Evolutionary conservation across 2,329 filamentous ascomycete genomes (phyloP), one percentile per base, ranked within the genome.

Genomic region (Dothideomycetes sp.): DNA sequence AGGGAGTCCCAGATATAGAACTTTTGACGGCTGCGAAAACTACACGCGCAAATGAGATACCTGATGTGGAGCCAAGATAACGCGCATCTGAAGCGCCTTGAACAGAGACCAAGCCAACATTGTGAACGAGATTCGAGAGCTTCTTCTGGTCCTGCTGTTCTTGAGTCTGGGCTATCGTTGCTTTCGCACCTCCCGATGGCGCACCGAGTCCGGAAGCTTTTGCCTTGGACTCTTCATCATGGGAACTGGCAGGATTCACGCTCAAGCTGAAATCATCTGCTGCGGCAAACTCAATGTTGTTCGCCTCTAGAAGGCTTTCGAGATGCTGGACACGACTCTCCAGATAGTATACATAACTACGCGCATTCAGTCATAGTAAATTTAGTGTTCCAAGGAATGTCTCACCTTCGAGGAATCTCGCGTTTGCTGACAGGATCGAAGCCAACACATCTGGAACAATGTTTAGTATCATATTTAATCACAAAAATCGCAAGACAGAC

Each of bases 351-450:
- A 96, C 86, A 66, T 96, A 96, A 60, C 82, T 85, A 47, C 52
- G 45, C 8, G 5, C 5, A 31, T n/a, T 41, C 19, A 37, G 30
- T 14, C 16, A 7, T 33, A 8, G 12, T 11, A 14, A 16, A 12
- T n/a, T 10, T 14, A n/a, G 11, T 11, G 31, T 4, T 3, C 17
- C 8, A 16, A 17, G 7, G 22, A 14, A 17, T n/a, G 9, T 50
- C 18, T 33, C 4, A 69, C 67, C 75, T 80, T 62, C 88, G 76
- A 36, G 89, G 89, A 43, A 96, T 94, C 63, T 95, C 87, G 56
- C 84, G 80, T 70, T 95, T 95, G 17, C 86, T 94, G 55, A 95
- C 94, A 24, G 89, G 88, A 58, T 96, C 89, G 61, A 94, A 95
- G 46, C 89, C 89, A 37, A 95, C 86, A 59, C 91, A 96, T 19